A percentile compares a stretch with the other conserved stretches of the same genome.
These are phyloP conservation scores for Zygnema cylindricum DNA, from an alignment of 139 green algal species.

Conservation along the genomic window DNA sequence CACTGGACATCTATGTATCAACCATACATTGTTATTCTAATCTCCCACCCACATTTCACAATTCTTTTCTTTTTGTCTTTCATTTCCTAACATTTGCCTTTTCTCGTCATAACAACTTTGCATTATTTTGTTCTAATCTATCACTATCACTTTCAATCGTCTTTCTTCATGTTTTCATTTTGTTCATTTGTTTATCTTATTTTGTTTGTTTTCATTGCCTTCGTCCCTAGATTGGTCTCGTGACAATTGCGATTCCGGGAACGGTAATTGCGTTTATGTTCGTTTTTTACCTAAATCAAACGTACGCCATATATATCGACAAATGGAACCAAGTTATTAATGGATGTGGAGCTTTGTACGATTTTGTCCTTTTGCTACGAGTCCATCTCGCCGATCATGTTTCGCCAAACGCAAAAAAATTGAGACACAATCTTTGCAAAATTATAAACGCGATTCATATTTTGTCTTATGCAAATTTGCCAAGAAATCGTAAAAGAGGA, in stretches of 20 bases:
- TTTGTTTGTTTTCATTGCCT: no score
- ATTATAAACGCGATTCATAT: neutral
- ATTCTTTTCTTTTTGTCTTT: no score
- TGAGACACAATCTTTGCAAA: neutral
- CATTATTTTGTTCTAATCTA: no score
- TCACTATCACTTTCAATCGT: no score
- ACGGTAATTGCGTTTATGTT: neutral
- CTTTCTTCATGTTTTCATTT: no score
- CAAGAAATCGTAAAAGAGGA: neutral
- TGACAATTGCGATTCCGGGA: slow-evolving; percentile 2
- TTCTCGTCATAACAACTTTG: no score
- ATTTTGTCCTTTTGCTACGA: neutral
- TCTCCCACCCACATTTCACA: no score
- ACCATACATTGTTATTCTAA: no score
- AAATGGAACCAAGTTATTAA: neutral
- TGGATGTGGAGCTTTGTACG: neutral
- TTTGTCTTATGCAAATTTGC: neutral
- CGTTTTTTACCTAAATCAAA: slow-evolving; percentile 19
- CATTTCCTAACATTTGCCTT: no score
- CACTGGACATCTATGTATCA: no score
- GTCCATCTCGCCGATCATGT: neutral
- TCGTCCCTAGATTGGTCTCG: no score
- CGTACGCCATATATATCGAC: neutral
- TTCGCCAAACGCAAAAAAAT: neutral
- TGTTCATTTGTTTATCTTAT: no score